Base-by-base conservation (phyloP, 805 yeast species). In the Groenewaldozyma salmanticensis region DNA sequence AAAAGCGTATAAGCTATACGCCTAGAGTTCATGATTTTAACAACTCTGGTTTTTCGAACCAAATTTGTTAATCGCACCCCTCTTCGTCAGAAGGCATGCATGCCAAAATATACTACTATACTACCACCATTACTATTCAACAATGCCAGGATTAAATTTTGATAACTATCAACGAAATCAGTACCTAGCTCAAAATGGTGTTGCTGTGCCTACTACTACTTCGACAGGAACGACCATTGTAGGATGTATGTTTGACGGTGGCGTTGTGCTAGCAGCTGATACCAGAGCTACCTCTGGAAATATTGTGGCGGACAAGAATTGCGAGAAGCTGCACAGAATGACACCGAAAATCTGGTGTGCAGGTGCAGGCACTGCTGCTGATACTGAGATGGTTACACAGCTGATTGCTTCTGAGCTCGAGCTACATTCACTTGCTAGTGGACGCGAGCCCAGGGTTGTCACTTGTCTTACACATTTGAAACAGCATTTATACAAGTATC, bases 311-410 rank as follows among this genome's bases (percentile, higher is more conserved):
- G 97, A 92, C 66, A 92, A 92, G 70, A 92, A 92, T 68, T 88
- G 96, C 71, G 96, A 87, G 58, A 90, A 90, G 65, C 71, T 92
- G 50, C 96, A 90, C 65, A 68, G 94, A 52, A 71, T 88, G 50
- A 74, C 95, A 4, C 95, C 96, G 6, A 75, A 73, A 57, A 87
- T 88, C 59, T 90, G 96, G 96, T 90, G 98, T 77, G 98, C 98
- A 39, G 98, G 98, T 56, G 98, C 98, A 2, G 98, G 98, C 62
- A 92, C 98, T n/a, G 98, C 98, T 22, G 97, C 98, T 5, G 98
- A 92, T 61, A 92, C 96, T 9, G 97, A 92, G 62, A 86, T 87
- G 78, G 97, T 92, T 31, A 92, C 98, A 4, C 95, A 87, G 62
- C 71, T 92, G 57, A 87, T 87, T 52, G 77, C 86, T 29, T 84